Percentiles rank a stretch among this genome's conserved stretches.
phyloP scores from a whole-genome alignment of 441 rosid species.

The Gossypium schwendimanii region DNA sequence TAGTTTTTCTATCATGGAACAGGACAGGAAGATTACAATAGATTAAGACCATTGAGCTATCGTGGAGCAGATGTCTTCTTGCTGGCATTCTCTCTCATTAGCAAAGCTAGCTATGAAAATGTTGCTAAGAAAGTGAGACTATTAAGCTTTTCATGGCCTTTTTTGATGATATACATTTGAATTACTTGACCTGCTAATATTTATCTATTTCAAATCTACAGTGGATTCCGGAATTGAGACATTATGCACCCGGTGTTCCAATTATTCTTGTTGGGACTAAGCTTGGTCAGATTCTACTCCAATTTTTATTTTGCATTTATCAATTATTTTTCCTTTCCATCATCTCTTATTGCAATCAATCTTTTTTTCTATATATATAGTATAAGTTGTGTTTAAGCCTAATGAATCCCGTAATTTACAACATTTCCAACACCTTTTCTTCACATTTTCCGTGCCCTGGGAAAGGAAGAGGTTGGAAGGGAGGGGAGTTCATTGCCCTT shows the following conservation, averaged over 20 bases:
- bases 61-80: conserved; percentile 92
- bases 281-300: conserved; percentile 53
- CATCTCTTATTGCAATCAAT: neutral
- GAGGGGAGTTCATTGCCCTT: neutral
- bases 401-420: neutral
- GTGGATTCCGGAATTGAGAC: conserved; percentile 97
- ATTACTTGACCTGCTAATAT: conserved; percentile 18
- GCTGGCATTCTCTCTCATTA: conserved; percentile 80
- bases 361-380: neutral
- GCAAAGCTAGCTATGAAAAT: conserved; percentile 95
- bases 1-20: conserved; percentile 20
- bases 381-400: neutral
- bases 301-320: conserved; percentile 4
- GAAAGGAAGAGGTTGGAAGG: neutral
- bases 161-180: neutral
- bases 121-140: conserved; percentile 66
- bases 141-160: conserved; percentile 2
- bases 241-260: conserved; percentile 91
- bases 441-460: neutral
- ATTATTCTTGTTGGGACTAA: conserved; percentile 87
- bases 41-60: conserved; percentile 85
- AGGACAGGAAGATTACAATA: conserved; percentile 93
- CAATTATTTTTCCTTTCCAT: neutral
- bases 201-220: conserved; percentile 21
- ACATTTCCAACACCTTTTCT: neutral